phyloP scores from a whole-genome alignment of 2,329 filamentous ascomycete species.

The Tolypocladium capitatum region DNA sequence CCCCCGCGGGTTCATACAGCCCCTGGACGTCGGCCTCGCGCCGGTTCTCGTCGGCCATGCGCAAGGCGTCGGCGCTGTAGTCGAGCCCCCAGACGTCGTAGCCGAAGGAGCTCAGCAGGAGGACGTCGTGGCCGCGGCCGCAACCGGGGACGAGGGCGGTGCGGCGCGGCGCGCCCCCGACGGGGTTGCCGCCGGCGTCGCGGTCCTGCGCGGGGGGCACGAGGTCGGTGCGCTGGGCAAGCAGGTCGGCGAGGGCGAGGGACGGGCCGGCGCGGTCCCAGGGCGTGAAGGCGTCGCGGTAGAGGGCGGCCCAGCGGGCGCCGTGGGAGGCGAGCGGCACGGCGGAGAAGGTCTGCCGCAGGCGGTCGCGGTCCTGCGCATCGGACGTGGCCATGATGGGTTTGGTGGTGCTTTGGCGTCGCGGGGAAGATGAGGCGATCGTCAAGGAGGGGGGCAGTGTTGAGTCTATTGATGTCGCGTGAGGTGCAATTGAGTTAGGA shows the following conservation, averaged over 20 bases:
- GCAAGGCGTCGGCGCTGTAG: slow-evolving; percentile 34
- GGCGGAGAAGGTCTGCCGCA: slow-evolving; percentile 21
- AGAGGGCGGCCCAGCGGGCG: slow-evolving; percentile 33
- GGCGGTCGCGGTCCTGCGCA: slow-evolving; percentile 10
- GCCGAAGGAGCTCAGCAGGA: slow-evolving; percentile 59
- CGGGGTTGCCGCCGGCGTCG: slow-evolving; percentile 15
- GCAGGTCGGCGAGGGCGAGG: slow-evolving; percentile 38
- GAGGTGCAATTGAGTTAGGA: background rate
- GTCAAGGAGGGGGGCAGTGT: too few relatives aligned
- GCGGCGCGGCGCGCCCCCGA: slow-evolving; percentile 12
- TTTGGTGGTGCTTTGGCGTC: too few relatives aligned
- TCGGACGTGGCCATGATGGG: slow-evolving; percentile 7
- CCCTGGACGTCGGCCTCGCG: slow-evolving; percentile 23
- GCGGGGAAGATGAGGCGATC: background rate
- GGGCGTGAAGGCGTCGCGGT: slow-evolving; percentile 30
- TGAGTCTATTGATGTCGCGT: too few relatives aligned
- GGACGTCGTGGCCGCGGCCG: slow-evolving; percentile 68
- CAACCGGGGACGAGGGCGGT: slow-evolving; percentile 67
- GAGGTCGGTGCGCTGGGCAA: slow-evolving; percentile 31
- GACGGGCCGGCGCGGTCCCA: slow-evolving; percentile 44
- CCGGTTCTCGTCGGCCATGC: slow-evolving; percentile 32
- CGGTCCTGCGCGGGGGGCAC: slow-evolving; percentile 23
- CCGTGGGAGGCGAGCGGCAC: slow-evolving; percentile 21
- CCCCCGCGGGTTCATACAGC: slow-evolving; percentile 28
- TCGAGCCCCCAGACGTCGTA: slow-evolving; percentile 71